These are phyloP conservation scores for Phytopythium kandeliae DNA, from an alignment of 352 stramenopile genomes.

Conservation along the genomic window DNA sequence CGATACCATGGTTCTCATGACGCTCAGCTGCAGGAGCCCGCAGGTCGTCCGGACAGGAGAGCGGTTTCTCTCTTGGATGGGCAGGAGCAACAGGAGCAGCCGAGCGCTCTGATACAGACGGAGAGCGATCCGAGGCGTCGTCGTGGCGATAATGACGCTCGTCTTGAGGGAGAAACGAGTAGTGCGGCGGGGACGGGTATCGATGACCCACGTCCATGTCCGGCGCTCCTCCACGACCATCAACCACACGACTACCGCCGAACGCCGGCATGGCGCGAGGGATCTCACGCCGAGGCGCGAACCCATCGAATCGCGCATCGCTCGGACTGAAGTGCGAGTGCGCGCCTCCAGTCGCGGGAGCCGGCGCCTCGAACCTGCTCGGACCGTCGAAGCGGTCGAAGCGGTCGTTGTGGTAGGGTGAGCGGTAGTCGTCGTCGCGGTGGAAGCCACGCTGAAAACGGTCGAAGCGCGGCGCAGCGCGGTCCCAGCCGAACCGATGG, in stretches of 20 bases:
- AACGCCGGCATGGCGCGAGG: slow-evolving; percentile 4
- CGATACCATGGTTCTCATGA: neutral
- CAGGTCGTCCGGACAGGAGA: neutral
- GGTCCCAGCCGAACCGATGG: neutral
- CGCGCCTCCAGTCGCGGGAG: neutral
- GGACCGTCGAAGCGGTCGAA: neutral
- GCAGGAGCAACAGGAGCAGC: neutral
- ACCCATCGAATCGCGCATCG: slow-evolving; percentile 19
- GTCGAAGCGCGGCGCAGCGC: neutral
- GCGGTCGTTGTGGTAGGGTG: neutral
- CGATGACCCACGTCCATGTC: neutral
- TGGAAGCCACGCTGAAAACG: neutral
- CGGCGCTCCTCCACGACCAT: neutral
- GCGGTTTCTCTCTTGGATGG: neutral
- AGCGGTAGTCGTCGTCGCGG: neutral
- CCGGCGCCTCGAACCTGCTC: neutral
- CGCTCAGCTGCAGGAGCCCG: neutral
- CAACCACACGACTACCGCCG: neutral
- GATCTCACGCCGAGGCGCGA: no score
- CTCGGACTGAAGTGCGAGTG: slow-evolving; percentile 23
- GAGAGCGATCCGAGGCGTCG: neutral
- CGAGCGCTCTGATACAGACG: neutral
- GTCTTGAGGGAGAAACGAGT: slow-evolving; percentile 3
- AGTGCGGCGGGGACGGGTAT: slow-evolving; percentile 7
- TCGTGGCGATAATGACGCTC: slow-evolving; percentile 1